A percentile compares a stretch with the other conserved stretches of the same genome.
These are phyloP conservation scores for Camellia japonica DNA, from an alignment of 148 eudicot genomes.

Conservation along the genomic window DNA sequence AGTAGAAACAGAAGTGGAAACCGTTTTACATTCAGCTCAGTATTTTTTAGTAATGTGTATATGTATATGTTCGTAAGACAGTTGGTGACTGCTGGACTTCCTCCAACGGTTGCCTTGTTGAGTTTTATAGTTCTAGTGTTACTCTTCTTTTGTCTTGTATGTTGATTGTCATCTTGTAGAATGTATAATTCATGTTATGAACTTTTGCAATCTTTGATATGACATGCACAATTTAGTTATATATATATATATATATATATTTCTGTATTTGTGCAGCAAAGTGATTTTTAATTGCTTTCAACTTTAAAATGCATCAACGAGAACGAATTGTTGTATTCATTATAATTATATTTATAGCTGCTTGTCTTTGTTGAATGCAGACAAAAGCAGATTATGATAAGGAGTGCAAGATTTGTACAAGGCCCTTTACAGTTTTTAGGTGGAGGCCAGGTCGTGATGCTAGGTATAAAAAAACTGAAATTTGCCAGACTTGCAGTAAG, in stretches of 20 bases:
- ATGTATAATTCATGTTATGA: not conserved
- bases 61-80: not conserved
- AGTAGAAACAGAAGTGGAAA: not conserved
- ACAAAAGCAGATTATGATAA: constrained; percentile 83
- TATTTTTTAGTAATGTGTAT: not conserved
- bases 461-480: constrained; percentile 84
- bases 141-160: not conserved
- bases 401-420: constrained; percentile 93
- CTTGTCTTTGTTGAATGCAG: constrained; percentile 33
- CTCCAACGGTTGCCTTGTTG: not conserved
- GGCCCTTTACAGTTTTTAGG: constrained; percentile 95
- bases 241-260: not conserved
- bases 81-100: not conserved
- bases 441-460: constrained; percentile 99
- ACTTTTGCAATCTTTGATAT: not conserved
- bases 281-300: not conserved
- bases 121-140: not conserved
- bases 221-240: not conserved
- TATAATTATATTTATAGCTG: not conserved
- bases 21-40: not conserved
- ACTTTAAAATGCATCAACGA: not conserved
- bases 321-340: not conserved
- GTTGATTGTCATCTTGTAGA: too few relatives aligned
- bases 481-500: constrained; percentile 93
- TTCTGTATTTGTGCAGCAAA: not conserved